Conservation (phyloP, 352 stramenopile genomes). For the Phytopythium sindhum region DNA sequence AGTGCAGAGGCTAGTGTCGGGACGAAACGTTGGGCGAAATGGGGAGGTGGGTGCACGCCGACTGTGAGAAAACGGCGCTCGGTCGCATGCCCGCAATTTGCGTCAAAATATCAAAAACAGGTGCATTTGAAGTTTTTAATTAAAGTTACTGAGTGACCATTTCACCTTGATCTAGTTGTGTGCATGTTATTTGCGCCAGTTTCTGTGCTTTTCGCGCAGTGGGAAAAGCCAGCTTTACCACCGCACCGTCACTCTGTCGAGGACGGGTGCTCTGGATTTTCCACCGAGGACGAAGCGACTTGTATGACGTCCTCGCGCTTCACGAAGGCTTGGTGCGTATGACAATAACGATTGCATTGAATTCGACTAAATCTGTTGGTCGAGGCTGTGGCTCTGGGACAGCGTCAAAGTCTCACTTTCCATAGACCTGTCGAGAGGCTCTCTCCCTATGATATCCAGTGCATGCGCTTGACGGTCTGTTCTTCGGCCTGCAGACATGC, state of each 20-base stretch:
- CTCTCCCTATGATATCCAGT: too few species aligned
- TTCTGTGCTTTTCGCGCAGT: not conserved
- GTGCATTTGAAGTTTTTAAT: too few species aligned
- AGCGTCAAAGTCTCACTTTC: too few species aligned
- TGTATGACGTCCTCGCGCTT: not conserved
- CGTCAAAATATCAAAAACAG: not conserved
- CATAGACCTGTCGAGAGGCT: too few species aligned
- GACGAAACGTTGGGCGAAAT: not conserved
- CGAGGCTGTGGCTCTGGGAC: too few species aligned
- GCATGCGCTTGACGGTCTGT: too few species aligned
- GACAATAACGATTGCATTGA: too few species aligned
- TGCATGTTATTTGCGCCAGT: too few species aligned
- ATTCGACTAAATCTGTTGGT: too few species aligned
- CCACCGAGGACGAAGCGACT: not conserved
- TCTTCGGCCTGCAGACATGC: too few species aligned
- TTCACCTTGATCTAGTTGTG: not conserved
- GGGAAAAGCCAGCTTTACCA: not conserved
- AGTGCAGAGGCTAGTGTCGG: not conserved
- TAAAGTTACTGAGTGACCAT: too few species aligned
- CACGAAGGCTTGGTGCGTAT: too few species aligned
- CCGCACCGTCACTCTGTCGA: not conserved
- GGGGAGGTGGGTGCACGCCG: not conserved
- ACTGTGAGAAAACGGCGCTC: not conserved
- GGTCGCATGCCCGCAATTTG: not conserved
- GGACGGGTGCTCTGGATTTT: constrained; percentile 1